Evolutionary conservation across 2,329 filamentous ascomycete species (phyloP).

Genomic region (Pyrenophora seminiperda): DNA sequence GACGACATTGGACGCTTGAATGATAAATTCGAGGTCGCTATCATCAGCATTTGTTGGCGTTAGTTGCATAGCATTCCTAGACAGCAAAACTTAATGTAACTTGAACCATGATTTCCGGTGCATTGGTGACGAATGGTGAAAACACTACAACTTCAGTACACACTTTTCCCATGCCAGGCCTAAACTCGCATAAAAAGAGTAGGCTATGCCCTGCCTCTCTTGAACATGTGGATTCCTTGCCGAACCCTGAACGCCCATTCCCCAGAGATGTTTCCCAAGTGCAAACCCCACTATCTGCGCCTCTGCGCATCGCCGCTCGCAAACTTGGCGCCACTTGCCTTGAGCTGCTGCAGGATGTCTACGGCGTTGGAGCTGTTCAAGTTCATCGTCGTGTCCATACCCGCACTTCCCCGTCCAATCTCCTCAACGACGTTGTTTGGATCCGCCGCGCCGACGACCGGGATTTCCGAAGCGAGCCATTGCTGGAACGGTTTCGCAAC

Average conservation of each 20-base stretch:
- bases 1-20: not conserved
- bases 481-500: slow-evolving; percentile 77
- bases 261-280: not conserved
- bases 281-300: slow-evolving; percentile 36
- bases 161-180: too few species aligned
- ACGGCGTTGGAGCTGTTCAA: slow-evolving; percentile 39
- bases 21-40: not conserved
- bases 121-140: not conserved
- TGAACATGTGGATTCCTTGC: not conserved
- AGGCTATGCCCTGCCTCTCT: too few species aligned
- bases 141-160: too few species aligned
- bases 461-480: slow-evolving; percentile 71
- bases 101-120: not conserved
- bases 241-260: not conserved
- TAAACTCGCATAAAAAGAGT: too few species aligned
- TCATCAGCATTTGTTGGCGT: slow-evolving; percentile 17
- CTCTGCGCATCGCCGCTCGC: slow-evolving; percentile 36
- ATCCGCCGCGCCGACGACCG: slow-evolving; percentile 69
- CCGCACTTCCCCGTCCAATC: slow-evolving; percentile 46
- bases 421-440: slow-evolving; percentile 57
- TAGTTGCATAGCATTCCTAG: slow-evolving; percentile 8
- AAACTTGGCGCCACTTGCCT: slow-evolving; percentile 39
- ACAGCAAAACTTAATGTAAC: not conserved
- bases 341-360: slow-evolving; percentile 46
- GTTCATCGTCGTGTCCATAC: slow-evolving; percentile 31